phyloP scores from a whole-genome alignment of 2,329 filamentous ascomycete genomes.

The Apiospora hydei region DNA sequence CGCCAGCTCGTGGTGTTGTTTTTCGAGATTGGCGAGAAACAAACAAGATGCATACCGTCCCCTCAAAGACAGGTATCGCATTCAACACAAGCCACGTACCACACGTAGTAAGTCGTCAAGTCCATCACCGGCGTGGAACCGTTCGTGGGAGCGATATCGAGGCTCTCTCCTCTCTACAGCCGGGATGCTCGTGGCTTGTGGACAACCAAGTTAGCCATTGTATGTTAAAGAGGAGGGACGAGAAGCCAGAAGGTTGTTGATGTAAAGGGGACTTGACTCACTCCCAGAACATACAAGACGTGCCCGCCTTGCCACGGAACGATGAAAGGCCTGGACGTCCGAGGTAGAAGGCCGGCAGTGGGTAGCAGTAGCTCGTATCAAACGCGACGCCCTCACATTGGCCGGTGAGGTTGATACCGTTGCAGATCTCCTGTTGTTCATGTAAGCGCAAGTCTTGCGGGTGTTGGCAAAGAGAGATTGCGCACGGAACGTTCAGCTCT shows the following conservation, averaged over 20 bases:
- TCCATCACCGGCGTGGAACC: background rate
- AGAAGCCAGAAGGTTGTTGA: background rate
- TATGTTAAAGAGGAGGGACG: background rate
- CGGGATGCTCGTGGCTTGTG: background rate
- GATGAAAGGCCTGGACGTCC: background rate
- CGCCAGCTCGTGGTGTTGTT: too few species aligned
- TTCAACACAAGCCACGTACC: background rate
- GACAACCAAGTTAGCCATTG: background rate
- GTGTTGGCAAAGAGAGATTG: background rate
- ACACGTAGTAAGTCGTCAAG: background rate
- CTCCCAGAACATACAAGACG: background rate
- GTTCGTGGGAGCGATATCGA: background rate
- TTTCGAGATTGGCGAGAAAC: background rate
- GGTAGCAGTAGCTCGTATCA: background rate
- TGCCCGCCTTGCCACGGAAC: background rate
- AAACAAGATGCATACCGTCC: background rate
- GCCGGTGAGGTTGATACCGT: background rate
- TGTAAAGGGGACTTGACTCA: background rate
- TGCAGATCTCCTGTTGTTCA: background rate
- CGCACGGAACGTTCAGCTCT: background rate
- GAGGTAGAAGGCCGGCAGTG: background rate
- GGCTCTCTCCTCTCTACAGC: background rate
- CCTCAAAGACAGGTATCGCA: background rate
- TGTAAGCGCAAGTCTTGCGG: background rate
- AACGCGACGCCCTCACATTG: background rate